These are phyloP conservation scores for Areca catechu DNA, from an alignment of 176 grass and related monocot genomes.

Conservation along the genomic window DNA sequence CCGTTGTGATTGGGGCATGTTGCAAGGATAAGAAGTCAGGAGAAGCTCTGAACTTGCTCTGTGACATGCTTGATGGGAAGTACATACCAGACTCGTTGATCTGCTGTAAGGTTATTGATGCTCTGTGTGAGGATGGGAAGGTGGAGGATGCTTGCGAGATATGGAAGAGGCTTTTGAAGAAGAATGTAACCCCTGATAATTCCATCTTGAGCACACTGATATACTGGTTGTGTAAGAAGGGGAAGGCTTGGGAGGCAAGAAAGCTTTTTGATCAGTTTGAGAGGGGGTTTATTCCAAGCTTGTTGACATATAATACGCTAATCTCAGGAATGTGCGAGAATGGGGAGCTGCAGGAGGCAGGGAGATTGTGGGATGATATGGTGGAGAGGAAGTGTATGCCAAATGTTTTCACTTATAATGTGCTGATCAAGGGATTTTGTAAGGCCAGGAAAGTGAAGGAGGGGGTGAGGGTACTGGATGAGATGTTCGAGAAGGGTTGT, in stretches of 20 bases:
- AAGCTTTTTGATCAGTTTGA: slow-evolving; percentile 60
- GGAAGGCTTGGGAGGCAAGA: slow-evolving; percentile 44
- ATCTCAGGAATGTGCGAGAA: slow-evolving; percentile 63
- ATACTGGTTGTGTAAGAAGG: slow-evolving; percentile 66
- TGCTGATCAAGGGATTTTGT: slow-evolving; percentile 68
- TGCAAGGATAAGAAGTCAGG: slow-evolving; percentile 40
- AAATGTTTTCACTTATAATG: slow-evolving; percentile 57
- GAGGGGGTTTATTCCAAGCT: slow-evolving; percentile 34
- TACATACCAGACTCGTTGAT: slow-evolving; percentile 25
- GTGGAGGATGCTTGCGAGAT: slow-evolving; percentile 39
- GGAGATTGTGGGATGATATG: slow-evolving; percentile 68
- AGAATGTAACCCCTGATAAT: slow-evolving; percentile 58
- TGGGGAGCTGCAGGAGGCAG: slow-evolving; percentile 58
- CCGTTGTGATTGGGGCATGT: slow-evolving; percentile 49
- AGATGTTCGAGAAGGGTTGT: slow-evolving; percentile 48
- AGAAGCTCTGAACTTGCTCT: slow-evolving; percentile 36
- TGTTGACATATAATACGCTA: slow-evolving; percentile 59
- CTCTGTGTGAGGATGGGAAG: slow-evolving; percentile 53
- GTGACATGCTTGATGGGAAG: slow-evolving; percentile 51
- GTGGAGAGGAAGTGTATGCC: slow-evolving; percentile 46
- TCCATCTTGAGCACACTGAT: slow-evolving; percentile 38
- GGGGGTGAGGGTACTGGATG: slow-evolving; percentile 36
- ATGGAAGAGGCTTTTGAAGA: slow-evolving; percentile 56
- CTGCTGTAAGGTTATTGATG: slow-evolving; percentile 59
- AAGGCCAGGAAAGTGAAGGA: slow-evolving; percentile 44